Evolutionary conservation across 192 early-diverging fungal species (phyloP), one percentile per base, ranked within the genome.

Genomic region (Geranomyces michiganensis): DNA sequence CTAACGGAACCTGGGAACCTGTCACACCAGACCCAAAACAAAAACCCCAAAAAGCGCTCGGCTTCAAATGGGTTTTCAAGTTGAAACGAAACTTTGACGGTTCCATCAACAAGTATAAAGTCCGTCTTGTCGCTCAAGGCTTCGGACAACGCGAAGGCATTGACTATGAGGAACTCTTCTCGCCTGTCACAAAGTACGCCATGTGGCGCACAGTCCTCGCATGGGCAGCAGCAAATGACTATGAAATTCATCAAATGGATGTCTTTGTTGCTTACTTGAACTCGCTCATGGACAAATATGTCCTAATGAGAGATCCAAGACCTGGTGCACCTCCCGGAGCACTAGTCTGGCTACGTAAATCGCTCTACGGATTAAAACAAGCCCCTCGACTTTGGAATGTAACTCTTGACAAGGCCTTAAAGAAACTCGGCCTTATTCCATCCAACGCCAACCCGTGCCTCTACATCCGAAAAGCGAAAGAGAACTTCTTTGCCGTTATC

Each of bases 281-380:
- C 31, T 2, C 27, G 8, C 31, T 33, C 17, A 60, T 60, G 21
- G 58, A 60, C 17, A 74, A 53, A 51, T 3, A 4, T 41, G 60
- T 66, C 12, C 1, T 19, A 7, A 33, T 55, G 51, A 4, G 51
- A 41, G 36, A 41, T 10, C 36, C 36, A 41, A 41, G 36, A 41
- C 36, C 36, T 7, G 36, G 36, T 10, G 36, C 36, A 41, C 27
- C 17, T 30, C 73, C 15, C n/a, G 10, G 10, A 78, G 62, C 24
- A 27, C 48, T 41, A 7, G 36, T 41, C 10, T 3, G 10, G 10
- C 10, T 41, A 10, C 3, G 3, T 10, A 41, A 41, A 41, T 41
- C 36, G 10, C 45, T 79, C 10, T 79, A 79, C 71, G 71, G 78
- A 1, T 32, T 79, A 26, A 67, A 74, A 26, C 78, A 79, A 58